Percentiles rank a stretch among this genome's conserved stretches.
Evolutionary conservation across 805 yeast species (phyloP).

Genomic region (Saccharomycopsis malanga): DNA sequence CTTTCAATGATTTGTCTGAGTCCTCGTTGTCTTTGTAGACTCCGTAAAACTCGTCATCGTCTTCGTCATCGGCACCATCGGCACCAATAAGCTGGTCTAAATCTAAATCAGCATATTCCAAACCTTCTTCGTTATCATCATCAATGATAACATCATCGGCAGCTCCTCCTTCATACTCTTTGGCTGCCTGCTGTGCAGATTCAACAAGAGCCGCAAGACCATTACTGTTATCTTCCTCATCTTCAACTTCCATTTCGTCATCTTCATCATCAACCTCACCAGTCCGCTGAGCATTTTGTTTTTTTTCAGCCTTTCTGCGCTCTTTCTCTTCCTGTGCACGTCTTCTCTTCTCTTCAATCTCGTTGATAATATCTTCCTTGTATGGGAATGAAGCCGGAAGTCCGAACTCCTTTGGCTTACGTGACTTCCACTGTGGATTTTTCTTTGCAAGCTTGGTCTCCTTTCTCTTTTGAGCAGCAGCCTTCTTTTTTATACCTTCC

Average conservation of each 20-base stretch:
- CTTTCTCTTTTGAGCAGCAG: constrained; percentile 85
- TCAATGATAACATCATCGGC: constrained; percentile 34
- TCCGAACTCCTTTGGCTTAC: constrained; percentile 80
- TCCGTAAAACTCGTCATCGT: constrained; percentile 34
- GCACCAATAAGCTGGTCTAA: constrained; percentile 3
- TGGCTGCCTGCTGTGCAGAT: constrained; percentile 86
- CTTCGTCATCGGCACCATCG: constrained; percentile 37
- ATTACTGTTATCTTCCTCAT: constrained; percentile 40
- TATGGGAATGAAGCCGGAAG: constrained; percentile 94
- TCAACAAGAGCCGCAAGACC: constrained; percentile 80
- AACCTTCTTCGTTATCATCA: constrained; percentile 38
- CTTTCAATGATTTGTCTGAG: constrained; percentile 72
- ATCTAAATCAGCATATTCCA: constrained; percentile 42
- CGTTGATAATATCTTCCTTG: constrained; percentile 71
- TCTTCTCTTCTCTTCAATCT: constrained; percentile 59
- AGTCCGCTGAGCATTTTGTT: constrained; percentile 34
- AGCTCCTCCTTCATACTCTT: constrained; percentile 55
- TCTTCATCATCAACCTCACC: constrained; percentile 34
- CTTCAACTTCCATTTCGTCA: constrained; percentile 34
- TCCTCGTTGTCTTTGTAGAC: constrained; percentile 40
- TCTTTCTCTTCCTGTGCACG: constrained; percentile 49
- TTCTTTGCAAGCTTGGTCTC: constrained; percentile 75
- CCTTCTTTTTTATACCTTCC: constrained; percentile 94
- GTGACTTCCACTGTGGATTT: constrained; percentile 91
- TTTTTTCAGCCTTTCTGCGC: constrained; percentile 42